Evolutionary conservation across 1,284 basidiomycete species (phyloP), one percentile per base, ranked within the genome.

Genomic region (Moesziomyces antarcticus): DNA sequence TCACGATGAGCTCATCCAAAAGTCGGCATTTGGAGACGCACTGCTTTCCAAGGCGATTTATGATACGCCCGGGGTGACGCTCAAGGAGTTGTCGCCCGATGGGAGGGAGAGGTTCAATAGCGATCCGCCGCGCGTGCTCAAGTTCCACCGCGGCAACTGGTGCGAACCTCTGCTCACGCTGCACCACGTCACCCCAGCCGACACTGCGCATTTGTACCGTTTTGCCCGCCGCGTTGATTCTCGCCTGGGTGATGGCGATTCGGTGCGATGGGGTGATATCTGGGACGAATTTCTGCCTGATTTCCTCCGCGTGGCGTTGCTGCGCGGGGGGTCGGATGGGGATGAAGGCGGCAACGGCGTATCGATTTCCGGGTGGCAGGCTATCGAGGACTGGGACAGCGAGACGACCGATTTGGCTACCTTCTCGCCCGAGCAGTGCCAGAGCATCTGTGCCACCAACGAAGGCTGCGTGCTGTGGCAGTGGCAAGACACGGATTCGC

Each of bases 131-230:
- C 27, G 72, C 11, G 40, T 55, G 5, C 22, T 74, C 20, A 65
- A 66, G 45, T 74, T 74, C 21, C 5, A 14, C 1, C 21, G 46
- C 9, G 40, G 21, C 5, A 60, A 56, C 3, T 73, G 69, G 68
- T 78, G 76, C 37, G 33, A 50, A 3, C 56, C 65, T 9, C 54
- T 78, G 30, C 22, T 76, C 13, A 59, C 52, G 1, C 73, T 76
- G 24, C 76, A 78, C 50, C 76, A 78, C 35, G 54, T 78, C n/a
- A 65, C 73, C 5, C 54, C 51, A 0, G 18, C 53, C 8, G 76
- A 76, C 20, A 48, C 60, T 0, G 56, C 54, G 7, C 42, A 54
- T 14, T 49, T 78, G 27, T 73, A 73, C 54, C 52, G 63, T 10
- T 76, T 78, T 20, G 30, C 57, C 30, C 48, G 60, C 0, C 52